phyloP scores from a whole-genome alignment of 2,329 filamentous ascomycete genomes.

The Apiospora saccharicola region DNA sequence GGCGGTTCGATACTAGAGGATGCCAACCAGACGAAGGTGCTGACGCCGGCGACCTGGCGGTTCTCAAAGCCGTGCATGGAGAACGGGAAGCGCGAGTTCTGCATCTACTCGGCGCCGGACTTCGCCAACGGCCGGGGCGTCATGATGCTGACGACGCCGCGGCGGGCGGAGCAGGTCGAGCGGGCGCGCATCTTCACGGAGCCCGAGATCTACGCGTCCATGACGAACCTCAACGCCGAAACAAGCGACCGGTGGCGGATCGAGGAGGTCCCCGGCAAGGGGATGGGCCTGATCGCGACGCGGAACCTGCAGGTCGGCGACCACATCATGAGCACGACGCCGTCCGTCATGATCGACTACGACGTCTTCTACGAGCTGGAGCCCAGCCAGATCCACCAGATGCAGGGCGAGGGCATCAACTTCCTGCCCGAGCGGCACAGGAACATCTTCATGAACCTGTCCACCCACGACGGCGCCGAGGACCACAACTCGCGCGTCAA shows the following conservation, averaged over 20 bases:
- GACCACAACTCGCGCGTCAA: conserved; percentile 41
- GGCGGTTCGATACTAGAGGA: neutral
- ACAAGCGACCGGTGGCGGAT: conserved; percentile 41
- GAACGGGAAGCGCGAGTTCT: conserved; percentile 36
- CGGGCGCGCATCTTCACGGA: conserved; percentile 40
- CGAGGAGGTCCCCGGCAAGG: conserved; percentile 48
- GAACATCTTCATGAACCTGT: conserved; percentile 45
- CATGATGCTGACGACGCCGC: conserved; percentile 46
- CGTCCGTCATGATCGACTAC: conserved; percentile 50
- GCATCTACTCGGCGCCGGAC: conserved; percentile 44
- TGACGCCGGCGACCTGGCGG: conserved; percentile 26
- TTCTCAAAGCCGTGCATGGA: conserved; percentile 28
- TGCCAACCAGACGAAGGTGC: neutral
- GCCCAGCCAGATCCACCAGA: conserved; percentile 35
- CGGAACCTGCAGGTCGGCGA: conserved; percentile 46
- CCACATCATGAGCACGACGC: conserved; percentile 48
- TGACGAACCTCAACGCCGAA: conserved; percentile 38
- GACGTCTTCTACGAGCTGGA: conserved; percentile 43
- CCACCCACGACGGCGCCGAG: conserved; percentile 41
- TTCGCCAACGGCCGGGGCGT: conserved; percentile 49
- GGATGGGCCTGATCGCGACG: conserved; percentile 47
- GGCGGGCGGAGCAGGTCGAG: conserved; percentile 42
- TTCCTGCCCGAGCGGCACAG: conserved; percentile 43
- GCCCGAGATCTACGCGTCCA: conserved; percentile 32
- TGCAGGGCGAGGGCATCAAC: conserved; percentile 44